Base-by-base conservation (phyloP, 2,329 filamentous ascomycete species). In the Xylariaceae sp. region DNA sequence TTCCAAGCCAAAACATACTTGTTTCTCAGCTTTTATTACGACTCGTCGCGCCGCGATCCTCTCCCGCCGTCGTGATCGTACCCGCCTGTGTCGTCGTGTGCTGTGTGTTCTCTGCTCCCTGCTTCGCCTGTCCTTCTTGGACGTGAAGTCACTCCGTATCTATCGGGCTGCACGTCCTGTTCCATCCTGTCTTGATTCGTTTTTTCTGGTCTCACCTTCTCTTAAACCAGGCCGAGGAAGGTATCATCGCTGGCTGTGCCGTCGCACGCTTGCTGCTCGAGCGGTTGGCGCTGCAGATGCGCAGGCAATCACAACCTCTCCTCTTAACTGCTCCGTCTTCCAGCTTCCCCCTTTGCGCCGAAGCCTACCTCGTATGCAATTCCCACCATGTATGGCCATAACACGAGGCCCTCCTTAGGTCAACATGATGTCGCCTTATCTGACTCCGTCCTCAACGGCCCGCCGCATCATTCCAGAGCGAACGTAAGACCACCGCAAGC, bases 381-480 rank as follows among this genome's bases (percentile, higher is more conserved):
- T 17, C 17, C 49, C 54, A 59, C 53, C 50, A 71, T 68, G 66
- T 66, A 65, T 56, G 62, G 63, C 55, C 67, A 67, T 56, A 57
- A 61, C 55, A 67, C 66, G 53, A 66, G 67, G 58, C 69, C 68
- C 49, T 65, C 67, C 42, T 57, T 69, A 13, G 67, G 67, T 55
- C 68, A 69, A 52, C 63, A 68, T 66, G 68, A 71, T 66, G 65
- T 67, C 48, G 51, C 64, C 17, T 55, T 64, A 61, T 65, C 65
- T 64, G 65, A 69, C 34, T 58, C 58, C 18, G 58, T 60, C 23
- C 54, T 60, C 23, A 66, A 58, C 61, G 65, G 68, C 30, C 56
- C 56, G 34, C 51, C 60, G 13, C 64, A 61, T 57, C 66, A 66
- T 45, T 60, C 66, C 50, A 68, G 69, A 66, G 57, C 64, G 39